phyloP scores from a whole-genome alignment of 805 yeast genomes.

The Debaryomyces hansenii region DNA sequence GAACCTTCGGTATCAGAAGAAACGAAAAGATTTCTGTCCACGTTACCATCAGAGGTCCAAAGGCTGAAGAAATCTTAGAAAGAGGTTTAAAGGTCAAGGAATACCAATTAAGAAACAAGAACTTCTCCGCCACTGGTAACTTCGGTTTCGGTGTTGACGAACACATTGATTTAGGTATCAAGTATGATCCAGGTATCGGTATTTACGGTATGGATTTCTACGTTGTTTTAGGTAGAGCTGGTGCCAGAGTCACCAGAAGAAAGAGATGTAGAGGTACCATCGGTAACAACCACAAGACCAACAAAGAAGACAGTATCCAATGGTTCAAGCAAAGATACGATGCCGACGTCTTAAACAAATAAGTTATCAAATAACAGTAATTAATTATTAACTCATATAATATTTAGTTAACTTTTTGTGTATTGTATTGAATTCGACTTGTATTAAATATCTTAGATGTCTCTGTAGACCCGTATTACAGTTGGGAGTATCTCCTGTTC shows the following conservation, averaged over 20 bases:
- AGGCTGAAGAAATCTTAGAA: constrained; percentile 92
- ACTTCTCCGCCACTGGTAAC: constrained; percentile 99
- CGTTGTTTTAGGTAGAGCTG: constrained; percentile 99
- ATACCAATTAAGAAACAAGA: constrained; percentile 90
- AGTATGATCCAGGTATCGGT: constrained; percentile 99
- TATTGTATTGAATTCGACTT: constrained; percentile 5
- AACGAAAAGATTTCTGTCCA: constrained; percentile 99
- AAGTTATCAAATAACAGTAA: constrained; percentile 26
- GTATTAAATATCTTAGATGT: constrained; percentile 1
- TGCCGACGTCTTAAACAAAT: constrained; percentile 92
- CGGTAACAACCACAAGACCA: constrained; percentile 91
- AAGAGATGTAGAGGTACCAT: constrained; percentile 88
- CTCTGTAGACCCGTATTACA: no score
- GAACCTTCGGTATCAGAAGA: constrained; percentile 99
- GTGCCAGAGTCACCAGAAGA: constrained; percentile 98
- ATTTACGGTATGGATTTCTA: constrained; percentile 99
- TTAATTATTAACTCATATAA: constrained; percentile 5
- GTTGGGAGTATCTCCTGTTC: no score
- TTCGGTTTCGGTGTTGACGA: constrained; percentile 99
- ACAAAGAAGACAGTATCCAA: constrained; percentile 89
- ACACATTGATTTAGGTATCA: constrained; percentile 99
- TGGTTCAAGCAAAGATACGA: constrained; percentile 99
- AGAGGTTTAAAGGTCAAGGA: constrained; percentile 99
- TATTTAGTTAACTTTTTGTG: constrained; percentile 6
- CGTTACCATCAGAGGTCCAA: constrained; percentile 99